Base-by-base conservation (phyloP, 2,329 filamentous ascomycete genomes). In the Stylonectria norvegica region DNA sequence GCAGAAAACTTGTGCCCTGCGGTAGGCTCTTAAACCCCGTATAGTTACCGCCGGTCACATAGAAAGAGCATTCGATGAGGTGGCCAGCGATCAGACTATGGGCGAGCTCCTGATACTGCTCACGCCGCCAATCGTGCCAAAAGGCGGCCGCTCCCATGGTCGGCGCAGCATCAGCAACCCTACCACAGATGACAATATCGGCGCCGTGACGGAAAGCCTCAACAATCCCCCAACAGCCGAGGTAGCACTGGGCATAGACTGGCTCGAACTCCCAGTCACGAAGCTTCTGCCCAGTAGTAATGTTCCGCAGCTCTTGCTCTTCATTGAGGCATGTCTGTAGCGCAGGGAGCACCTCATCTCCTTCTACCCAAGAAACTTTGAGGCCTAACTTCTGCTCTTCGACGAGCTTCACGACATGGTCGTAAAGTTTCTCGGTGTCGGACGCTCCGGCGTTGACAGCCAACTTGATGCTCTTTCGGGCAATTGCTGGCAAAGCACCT, bases 141-240 rank as follows among this genome's bases (percentile, higher is more conserved):
- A 67, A 80, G 51, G 70, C 71, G 0, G 76, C 76, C 0, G 75
- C 73, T 0, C 71, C 77, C 42, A 80, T 77, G 0, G 78, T 73
- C 0, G 73, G 74, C 3, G 67, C 70, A 0, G 73, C 72, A 47
- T 75, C 72, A 0, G 70, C 65, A 1, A 70, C 70, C 4, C 72
- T 63, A 0, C 72, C 72, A 38, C 71, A 75, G 2, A 75, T 65
- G 33, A 76, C 61, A 16, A 76, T 71, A 14, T 72, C 64, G 1
- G 71, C 72, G 0, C 70, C 70, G 1, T 50, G 52, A 4, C 60
- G 55, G 1, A 75, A 58, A 2, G 64, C 72, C 17, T 60, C 58
- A 5, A 66, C 62, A 11, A 77, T 75, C 4, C 65, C 72, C 39
- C 71, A 60, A 11, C 69, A 70, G 0, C 77, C 76, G 2, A 77